A percentile compares a stretch with the other conserved stretches of the same genome.
Conservation (phyloP, 2,329 filamentous ascomycete species). For the Trichoderma breve region DNA sequence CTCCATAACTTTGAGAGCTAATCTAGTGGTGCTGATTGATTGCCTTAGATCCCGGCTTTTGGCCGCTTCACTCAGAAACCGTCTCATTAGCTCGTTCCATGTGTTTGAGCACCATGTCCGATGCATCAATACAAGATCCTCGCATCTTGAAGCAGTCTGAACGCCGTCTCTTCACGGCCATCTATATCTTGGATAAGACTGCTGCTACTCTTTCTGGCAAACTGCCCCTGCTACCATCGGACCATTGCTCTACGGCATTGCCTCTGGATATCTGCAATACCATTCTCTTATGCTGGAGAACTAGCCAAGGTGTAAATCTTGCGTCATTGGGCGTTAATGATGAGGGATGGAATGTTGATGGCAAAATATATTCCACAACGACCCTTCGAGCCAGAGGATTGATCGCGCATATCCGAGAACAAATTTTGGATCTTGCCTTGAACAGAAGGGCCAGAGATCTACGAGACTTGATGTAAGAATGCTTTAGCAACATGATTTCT, state of each 20-base stretch:
- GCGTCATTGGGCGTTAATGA: not conserved
- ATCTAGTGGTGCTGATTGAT: not conserved
- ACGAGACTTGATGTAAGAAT: not conserved
- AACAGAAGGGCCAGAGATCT: not conserved
- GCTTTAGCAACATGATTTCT: too few species aligned
- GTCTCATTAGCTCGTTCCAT: not conserved
- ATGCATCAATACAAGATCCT: not conserved
- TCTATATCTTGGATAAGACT: not conserved
- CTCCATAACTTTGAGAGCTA: not conserved
- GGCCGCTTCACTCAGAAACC: not conserved
- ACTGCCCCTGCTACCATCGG: not conserved
- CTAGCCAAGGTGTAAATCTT: not conserved
- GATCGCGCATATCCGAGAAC: not conserved
- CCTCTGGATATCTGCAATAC: not conserved
- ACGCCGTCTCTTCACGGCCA: conserved; percentile 6
- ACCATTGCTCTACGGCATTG: not conserved
- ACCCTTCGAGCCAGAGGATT: not conserved
- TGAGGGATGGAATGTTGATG: not conserved
- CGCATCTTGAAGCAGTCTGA: not conserved
- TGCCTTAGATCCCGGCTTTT: not conserved
- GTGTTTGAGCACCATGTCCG: not conserved
- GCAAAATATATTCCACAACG: not conserved
- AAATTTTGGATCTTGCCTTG: not conserved
- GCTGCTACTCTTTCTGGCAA: not conserved
- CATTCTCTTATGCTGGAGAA: not conserved